A percentile compares a stretch with the other conserved stretches of the same genome.
Conservation (phyloP, 257 asterid genomes). For the Phtheirospermum japonicum region DNA sequence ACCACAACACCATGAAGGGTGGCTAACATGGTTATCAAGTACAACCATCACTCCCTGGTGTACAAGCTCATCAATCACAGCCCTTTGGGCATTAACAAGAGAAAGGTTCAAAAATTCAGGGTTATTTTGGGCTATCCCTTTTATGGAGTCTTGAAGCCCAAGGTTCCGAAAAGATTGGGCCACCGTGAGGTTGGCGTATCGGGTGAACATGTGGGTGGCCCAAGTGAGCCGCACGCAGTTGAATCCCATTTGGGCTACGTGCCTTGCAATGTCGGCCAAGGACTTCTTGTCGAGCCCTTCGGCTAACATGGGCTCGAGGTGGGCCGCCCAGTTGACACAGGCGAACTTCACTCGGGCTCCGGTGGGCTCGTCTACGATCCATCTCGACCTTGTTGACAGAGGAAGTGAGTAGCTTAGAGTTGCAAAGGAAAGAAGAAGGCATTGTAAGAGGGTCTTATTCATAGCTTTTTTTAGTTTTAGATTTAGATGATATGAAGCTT, state of each 20-base stretch:
- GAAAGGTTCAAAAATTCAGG: conserved; percentile 31
- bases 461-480: neutral
- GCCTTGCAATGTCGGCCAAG: conserved; percentile 29
- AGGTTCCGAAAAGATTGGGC: conserved; percentile 23
- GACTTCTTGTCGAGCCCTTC: conserved; percentile 58
- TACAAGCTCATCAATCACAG: conserved; percentile 44
- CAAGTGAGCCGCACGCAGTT: conserved; percentile 70
- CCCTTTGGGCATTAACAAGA: conserved; percentile 50
- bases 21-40: conserved; percentile 67
- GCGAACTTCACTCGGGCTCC: conserved; percentile 47
- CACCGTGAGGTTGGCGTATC: conserved; percentile 30
- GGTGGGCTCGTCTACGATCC: conserved; percentile 44
- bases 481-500: neutral
- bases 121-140: conserved; percentile 39
- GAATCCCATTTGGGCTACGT: conserved; percentile 46
- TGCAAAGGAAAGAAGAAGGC: conserved; percentile 28
- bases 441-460: conserved; percentile 12
- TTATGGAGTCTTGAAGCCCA: conserved; percentile 36
- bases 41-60: conserved; percentile 47
- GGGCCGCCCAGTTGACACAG: conserved; percentile 62
- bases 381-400: conserved; percentile 50
- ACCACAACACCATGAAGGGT: conserved; percentile 66
- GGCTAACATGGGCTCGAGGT: conserved; percentile 51
- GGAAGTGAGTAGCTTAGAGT: conserved; percentile 30
- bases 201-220: conserved; percentile 60